These are phyloP conservation scores for Pholiota adiposa DNA, from an alignment of 1,284 basidiomycete genomes.

Conservation along the genomic window DNA sequence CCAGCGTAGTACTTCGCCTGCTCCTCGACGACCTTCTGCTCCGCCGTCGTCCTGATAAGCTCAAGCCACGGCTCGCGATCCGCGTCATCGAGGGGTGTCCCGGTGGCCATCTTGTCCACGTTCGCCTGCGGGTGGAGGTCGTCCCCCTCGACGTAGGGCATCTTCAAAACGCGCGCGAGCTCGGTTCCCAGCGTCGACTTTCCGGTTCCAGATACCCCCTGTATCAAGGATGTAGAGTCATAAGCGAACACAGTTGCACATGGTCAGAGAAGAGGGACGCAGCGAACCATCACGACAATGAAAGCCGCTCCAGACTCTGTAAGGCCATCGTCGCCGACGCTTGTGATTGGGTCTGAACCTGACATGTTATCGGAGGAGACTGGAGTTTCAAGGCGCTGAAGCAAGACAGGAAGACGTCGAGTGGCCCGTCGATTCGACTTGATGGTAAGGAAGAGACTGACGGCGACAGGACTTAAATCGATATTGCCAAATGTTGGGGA, in stretches of 20 bases:
- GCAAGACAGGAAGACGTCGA: background rate
- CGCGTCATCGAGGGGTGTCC: conserved; percentile 79
- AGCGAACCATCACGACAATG: conserved; percentile 28
- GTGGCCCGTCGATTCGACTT: background rate
- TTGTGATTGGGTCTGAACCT: background rate
- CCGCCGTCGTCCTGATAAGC: conserved; percentile 70
- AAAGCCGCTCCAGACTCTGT: conserved; percentile 9
- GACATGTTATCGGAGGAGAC: background rate
- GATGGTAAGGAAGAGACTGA: background rate
- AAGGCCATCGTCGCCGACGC: background rate
- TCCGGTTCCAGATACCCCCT: conserved; percentile 86
- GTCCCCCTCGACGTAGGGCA: conserved; percentile 91
- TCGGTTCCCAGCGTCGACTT: conserved; percentile 85
- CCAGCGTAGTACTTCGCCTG: conserved; percentile 27
- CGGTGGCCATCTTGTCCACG: conserved; percentile 87
- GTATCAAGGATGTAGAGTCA: background rate
- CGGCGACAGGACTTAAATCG: background rate
- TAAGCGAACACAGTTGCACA: conserved; percentile 1
- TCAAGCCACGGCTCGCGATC: conserved; percentile 90
- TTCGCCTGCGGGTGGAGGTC: conserved; percentile 85
- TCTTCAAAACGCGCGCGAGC: conserved; percentile 59
- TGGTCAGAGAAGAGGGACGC: background rate
- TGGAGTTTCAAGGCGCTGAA: background rate
- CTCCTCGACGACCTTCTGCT: conserved; percentile 48
- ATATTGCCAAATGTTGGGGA: background rate